Percentiles rank a stretch among this genome's conserved stretches.
These are phyloP conservation scores for Dillenia suffruticosa DNA, from an alignment of 164 flowering plant species.

Conservation along the genomic window DNA sequence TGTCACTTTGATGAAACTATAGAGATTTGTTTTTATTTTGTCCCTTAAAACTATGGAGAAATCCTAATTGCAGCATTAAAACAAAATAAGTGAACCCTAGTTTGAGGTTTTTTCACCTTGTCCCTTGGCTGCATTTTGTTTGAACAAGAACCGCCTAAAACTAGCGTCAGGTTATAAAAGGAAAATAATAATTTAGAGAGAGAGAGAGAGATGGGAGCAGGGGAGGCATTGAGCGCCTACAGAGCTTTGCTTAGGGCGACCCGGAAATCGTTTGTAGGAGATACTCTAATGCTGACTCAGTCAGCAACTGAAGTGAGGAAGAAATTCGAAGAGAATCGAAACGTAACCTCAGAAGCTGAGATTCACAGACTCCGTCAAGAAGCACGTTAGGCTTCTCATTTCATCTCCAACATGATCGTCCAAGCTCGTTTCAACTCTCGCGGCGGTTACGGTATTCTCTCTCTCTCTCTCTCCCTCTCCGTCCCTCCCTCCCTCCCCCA, in stretches of 20 bases:
- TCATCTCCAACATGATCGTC: conserved; percentile 84
- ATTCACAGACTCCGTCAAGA: conserved; percentile 55
- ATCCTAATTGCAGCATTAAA: too few relatives aligned
- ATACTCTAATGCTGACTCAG: conserved; percentile 52
- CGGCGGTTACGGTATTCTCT: conserved; percentile 67
- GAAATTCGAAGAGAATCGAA: conserved; percentile 77
- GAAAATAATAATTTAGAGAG: conserved; percentile 7
- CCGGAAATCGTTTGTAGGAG: conserved; percentile 75
- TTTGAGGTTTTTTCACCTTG: too few relatives aligned
- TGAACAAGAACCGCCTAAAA: too few relatives aligned
- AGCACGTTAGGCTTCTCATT: conserved; percentile 75
- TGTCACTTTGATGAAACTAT: too few relatives aligned
- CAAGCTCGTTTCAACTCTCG: conserved; percentile 69
- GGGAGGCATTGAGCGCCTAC: conserved; percentile 62
- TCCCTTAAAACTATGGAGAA: too few relatives aligned
- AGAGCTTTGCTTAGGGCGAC: conserved; percentile 70
- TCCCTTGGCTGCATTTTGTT: too few relatives aligned
- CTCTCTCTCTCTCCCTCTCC: background rate
- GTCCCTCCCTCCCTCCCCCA: background rate
- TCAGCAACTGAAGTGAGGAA: conserved; percentile 63
- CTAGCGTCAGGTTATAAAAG: too few relatives aligned
- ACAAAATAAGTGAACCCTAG: too few relatives aligned
- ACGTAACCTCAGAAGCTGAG: conserved; percentile 52
- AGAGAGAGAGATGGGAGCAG: conserved; percentile 16
- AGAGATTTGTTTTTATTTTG: too few relatives aligned